Evolutionary conservation across 148 eudicot species (phyloP), one percentile per base, ranked within the genome.

Genomic region (Amaranthus cruentus): DNA sequence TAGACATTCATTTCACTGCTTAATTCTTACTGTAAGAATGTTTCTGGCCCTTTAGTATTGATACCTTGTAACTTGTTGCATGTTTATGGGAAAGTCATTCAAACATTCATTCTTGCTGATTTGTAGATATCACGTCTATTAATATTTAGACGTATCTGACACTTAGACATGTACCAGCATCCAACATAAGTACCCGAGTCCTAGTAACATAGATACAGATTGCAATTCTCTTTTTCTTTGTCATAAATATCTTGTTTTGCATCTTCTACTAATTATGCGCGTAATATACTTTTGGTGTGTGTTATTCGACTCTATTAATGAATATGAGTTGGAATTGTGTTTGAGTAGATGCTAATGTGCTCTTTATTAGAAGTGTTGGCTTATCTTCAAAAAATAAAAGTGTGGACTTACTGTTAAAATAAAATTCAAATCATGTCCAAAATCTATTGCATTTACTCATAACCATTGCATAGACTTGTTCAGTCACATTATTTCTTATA

Each of bases 401-500:
- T 18, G 2, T 28, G 38, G 38, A 28, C 38, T 28, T 28, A 28
- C 2, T 28, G 38, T 28, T 28, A 28, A 28, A 47, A 21, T 28
- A 64, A 9, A 38, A 14, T 2, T 38, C 5, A 18, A 77, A 7
- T 59, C 50, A 53, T 59, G 15, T 49, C 53, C 7, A 5, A 14
- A 68, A 2, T 14, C n/a, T 67, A 62, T 8, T 60, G 44, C 42
- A 5, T 53, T 59, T 0, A 50, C 14, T 7, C 2, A 15, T 59
- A 15, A 47, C 50, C 56, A 55, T 69, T 55, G n/a, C 67, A 62
- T 62, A 6, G 46, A 55, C 58, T 56, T 62, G 15, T n/a, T 49
- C 52, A 8, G 70, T 44, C 42, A 70, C 70, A 65, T 62, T 44
- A 68, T n/a, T 57, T 54, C 55, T 85, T 9, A 80, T 73, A 65